phyloP scores from a whole-genome alignment of 2,329 filamentous ascomycete genomes.

The Amphichorda felina region DNA sequence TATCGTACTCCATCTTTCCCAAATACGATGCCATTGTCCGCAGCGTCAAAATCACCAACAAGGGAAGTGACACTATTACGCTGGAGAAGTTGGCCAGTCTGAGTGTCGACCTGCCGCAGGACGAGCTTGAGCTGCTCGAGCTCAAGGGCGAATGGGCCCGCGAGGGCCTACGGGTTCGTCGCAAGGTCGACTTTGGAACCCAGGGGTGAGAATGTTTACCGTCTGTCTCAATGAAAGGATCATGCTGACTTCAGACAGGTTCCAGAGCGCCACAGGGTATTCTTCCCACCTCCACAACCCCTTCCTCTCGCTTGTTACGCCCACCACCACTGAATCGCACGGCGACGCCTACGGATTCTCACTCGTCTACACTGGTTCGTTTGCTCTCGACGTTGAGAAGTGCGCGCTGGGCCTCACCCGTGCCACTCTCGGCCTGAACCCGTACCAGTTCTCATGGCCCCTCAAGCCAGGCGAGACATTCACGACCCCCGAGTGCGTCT shows the following conservation, averaged over 20 bases:
- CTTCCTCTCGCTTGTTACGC: constrained; percentile 44
- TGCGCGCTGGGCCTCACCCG: constrained; percentile 50
- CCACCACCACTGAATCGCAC: constrained; percentile 44
- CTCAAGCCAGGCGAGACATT: constrained; percentile 44
- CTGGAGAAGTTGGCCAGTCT: constrained; percentile 48
- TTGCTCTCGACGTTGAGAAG: constrained; percentile 46
- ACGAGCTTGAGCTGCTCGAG: constrained; percentile 50
- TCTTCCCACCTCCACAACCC: constrained; percentile 55
- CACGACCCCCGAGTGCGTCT: constrained; percentile 49
- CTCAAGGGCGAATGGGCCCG: constrained; percentile 51
- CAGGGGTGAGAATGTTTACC: constrained; percentile 41
- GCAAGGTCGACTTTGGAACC: constrained; percentile 42
- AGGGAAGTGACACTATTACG: constrained; percentile 36
- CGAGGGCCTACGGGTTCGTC: constrained; percentile 41
- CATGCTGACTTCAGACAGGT: constrained; percentile 22
- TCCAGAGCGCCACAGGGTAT: constrained; percentile 49
- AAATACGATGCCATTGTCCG: constrained; percentile 47
- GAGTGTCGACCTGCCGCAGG: constrained; percentile 47
- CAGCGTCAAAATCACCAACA: constrained; percentile 50
- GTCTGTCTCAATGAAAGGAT: no score
- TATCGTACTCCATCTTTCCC: constrained; percentile 54
- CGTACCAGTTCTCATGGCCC: constrained; percentile 45
- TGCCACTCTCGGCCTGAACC: constrained; percentile 48
- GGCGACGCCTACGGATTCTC: constrained; percentile 56
- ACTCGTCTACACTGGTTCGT: constrained; percentile 52